A percentile compares a stretch with the other conserved stretches of the same genome.
Evolutionary conservation across 257 asterid species (phyloP).

Genomic region (Fraxinus americana): DNA sequence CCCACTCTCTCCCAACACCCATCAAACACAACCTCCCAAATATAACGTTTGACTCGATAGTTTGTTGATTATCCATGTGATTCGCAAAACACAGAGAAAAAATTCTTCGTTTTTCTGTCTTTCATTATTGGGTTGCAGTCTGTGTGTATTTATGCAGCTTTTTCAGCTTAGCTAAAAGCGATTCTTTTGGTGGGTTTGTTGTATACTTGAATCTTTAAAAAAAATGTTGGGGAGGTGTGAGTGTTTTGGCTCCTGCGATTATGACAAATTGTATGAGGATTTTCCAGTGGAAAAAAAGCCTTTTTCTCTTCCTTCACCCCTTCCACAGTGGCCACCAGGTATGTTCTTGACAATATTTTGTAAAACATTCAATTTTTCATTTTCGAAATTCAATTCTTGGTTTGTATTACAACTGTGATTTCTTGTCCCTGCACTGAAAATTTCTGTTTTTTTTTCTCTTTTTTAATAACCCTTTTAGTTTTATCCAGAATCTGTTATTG

Average conservation of each 20-base stretch:
- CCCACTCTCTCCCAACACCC: background rate
- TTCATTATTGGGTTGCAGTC: background rate
- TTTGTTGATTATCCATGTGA: background rate
- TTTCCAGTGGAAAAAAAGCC: constrained; percentile 39
- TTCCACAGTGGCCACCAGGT: constrained; percentile 86
- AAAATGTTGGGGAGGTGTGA: constrained; percentile 50
- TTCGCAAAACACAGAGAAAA: background rate
- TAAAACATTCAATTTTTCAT: constrained; percentile 6
- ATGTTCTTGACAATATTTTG: constrained; percentile 12
- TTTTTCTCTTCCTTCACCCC: constrained; percentile 67
- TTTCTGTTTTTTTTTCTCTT: background rate
- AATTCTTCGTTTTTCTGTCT: background rate
- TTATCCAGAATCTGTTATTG: constrained; percentile 7
- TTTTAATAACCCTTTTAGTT: background rate
- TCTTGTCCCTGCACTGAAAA: constrained; percentile 15
- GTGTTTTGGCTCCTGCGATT: constrained; percentile 42
- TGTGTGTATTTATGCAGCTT: constrained; percentile 14
- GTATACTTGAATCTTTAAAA: constrained; percentile 6
- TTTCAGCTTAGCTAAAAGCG: constrained; percentile 17
- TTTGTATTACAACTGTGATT: constrained; percentile 5
- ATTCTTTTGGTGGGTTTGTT: constrained; percentile 27
- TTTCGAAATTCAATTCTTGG: background rate
- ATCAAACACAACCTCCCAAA: constrained; percentile 7
- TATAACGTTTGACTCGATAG: background rate
- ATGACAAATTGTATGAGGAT: constrained; percentile 32